phyloP scores from a whole-genome alignment of 306 rosid species.

The Spatholobus suberectus region DNA sequence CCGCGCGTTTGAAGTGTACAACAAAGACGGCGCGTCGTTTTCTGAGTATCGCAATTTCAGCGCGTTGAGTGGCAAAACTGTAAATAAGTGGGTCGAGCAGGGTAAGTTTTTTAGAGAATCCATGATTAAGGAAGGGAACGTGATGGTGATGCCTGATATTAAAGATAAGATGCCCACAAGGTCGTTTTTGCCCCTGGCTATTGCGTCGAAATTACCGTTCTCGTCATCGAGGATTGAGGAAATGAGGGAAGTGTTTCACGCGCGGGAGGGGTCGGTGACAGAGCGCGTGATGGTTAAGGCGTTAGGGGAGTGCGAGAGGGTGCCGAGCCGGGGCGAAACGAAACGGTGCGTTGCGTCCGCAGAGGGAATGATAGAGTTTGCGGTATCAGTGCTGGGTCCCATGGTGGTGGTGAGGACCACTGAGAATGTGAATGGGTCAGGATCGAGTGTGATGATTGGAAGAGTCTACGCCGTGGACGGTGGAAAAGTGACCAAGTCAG shows the following conservation, averaged over 20 bases:
- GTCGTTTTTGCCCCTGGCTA: conserved; percentile 69
- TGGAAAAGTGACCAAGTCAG: conserved; percentile 71
- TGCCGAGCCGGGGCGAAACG: conserved; percentile 67
- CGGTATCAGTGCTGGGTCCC: conserved; percentile 57
- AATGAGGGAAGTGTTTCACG: conserved; percentile 53
- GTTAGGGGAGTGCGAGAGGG: conserved; percentile 70
- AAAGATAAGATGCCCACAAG: conserved; percentile 72
- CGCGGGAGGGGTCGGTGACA: conserved; percentile 48
- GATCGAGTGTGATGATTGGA: conserved; percentile 62
- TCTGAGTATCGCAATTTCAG: conserved; percentile 57
- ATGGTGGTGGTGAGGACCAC: conserved; percentile 55
- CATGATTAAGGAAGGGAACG: conserved; percentile 64
- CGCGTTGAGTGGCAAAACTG: conserved; percentile 47
- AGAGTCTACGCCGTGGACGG: conserved; percentile 58
- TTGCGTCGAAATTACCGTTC: conserved; percentile 69
- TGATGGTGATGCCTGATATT: conserved; percentile 75
- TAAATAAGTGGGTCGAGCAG: conserved; percentile 58
- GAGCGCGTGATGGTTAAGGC: conserved; percentile 58
- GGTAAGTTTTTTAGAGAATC: conserved; percentile 86
- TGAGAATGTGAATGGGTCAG: conserved; percentile 62
- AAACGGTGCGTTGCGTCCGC: conserved; percentile 79
- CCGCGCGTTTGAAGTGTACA: conserved; percentile 67
- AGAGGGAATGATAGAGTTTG: conserved; percentile 83
- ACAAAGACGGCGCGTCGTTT: conserved; percentile 61
- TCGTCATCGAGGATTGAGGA: conserved; percentile 41